These are phyloP conservation scores for Hyaloperonospora arabidopsidis DNA, from an alignment of 352 stramenopile genomes.

Conservation along the genomic window DNA sequence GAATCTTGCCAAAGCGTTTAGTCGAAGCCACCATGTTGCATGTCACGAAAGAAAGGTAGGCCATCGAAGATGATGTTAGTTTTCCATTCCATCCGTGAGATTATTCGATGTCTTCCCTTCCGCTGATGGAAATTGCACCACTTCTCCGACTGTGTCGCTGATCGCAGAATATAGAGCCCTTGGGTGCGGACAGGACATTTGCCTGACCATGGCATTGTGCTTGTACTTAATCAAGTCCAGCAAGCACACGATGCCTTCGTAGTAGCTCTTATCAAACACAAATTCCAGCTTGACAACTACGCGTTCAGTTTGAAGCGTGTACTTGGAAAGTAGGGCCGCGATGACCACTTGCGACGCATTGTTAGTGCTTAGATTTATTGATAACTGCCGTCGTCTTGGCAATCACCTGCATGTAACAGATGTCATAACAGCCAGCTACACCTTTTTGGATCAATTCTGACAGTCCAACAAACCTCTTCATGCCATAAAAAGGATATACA, in stretches of 20 bases:
- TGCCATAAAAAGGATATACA: constrained; percentile 89
- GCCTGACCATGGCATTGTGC: constrained; percentile 13
- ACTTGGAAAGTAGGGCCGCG: constrained; percentile 87
- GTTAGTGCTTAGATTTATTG: constrained; percentile 78
- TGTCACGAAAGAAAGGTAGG: constrained; percentile 67
- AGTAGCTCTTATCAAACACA: constrained; percentile 70
- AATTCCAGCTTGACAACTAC: constrained; percentile 81
- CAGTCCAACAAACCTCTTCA: constrained; percentile 53
- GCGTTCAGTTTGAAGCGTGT: constrained; percentile 77
- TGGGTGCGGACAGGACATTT: too few species aligned
- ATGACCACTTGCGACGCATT: constrained; percentile 69
- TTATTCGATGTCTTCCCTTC: constrained; percentile 42
- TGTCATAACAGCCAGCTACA: neutral
- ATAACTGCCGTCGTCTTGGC: constrained; percentile 76
- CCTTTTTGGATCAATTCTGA: neutral
- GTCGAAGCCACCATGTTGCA: constrained; percentile 70
- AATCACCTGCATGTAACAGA: constrained; percentile 35
- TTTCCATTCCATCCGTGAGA: neutral
- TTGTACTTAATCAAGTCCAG: constrained; percentile 86
- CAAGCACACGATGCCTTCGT: constrained; percentile 89
- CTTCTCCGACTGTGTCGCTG: constrained; percentile 60
- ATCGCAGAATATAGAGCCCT: constrained; percentile 74
- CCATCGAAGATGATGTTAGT: constrained; percentile 11
- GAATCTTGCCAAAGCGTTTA: constrained; percentile 70
- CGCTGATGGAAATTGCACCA: constrained; percentile 88